Conservation (phyloP, 495 filamentous ascomycete genomes). For the Usnea hakonensis region DNA sequence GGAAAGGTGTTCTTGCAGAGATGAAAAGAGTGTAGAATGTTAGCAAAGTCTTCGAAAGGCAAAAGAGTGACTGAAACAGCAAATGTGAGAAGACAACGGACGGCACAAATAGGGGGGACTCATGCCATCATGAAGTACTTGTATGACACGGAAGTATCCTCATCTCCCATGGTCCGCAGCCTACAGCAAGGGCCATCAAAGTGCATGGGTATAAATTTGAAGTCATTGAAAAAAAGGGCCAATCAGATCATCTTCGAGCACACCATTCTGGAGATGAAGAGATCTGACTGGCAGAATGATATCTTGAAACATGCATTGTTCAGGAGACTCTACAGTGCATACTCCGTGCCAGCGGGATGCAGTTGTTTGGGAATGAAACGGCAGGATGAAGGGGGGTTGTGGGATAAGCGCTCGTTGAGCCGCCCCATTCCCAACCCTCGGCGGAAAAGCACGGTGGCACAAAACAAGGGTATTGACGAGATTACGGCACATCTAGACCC, state of each 20-base stretch:
- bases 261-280: background rate
- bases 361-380: too few species aligned
- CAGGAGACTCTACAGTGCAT: slow-evolving; percentile 7
- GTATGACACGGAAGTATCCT: background rate
- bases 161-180: background rate
- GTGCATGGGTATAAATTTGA: background rate
- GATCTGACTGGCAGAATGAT: background rate
- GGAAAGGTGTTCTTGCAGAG: background rate
- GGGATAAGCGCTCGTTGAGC: slow-evolving; percentile 5
- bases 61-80: slow-evolving; percentile 5
- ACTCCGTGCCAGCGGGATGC: background rate
- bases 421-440: slow-evolving; percentile 5
- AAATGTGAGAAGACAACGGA: slow-evolving; percentile 3
- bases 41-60: background rate
- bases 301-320: background rate
- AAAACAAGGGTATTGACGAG: background rate
- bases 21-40: slow-evolving; percentile 4
- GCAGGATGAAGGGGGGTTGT: slow-evolving; percentile 1
- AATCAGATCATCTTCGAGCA: background rate
- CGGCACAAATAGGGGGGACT: background rate
- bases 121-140: background rate
- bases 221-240: background rate
- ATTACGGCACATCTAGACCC: too few species aligned
- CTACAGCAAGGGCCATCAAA: background rate
- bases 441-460: background rate